Percentiles rank a stretch among this genome's conserved stretches.
These are phyloP conservation scores for Saccharomycopsis hybrid DNA, from an alignment of 1,139 yeast species.

Conservation along the genomic window DNA sequence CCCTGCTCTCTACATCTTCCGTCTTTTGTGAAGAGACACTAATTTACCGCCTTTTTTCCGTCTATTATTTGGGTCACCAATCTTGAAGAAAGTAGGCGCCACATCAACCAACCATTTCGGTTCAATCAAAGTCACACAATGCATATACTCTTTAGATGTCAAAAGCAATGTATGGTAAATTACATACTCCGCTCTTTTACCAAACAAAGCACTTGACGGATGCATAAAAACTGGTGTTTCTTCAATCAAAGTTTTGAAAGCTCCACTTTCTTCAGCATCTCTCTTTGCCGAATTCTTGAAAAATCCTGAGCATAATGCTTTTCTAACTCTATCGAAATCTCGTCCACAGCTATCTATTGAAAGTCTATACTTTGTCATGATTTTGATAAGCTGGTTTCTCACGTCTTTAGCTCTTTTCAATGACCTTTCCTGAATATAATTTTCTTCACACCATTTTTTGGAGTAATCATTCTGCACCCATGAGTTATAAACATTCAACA, in stretches of 20 bases:
- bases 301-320: conserved; percentile 78
- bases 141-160: conserved; percentile 90
- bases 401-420: conserved; percentile 76
- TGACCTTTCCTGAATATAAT: conserved; percentile 76
- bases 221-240: conserved; percentile 77
- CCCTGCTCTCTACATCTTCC: neutral
- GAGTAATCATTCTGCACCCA: conserved; percentile 65
- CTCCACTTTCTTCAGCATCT: conserved; percentile 54
- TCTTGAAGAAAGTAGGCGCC: conserved; percentile 81
- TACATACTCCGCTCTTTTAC: conserved; percentile 70
- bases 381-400: conserved; percentile 57
- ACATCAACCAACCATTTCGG: conserved; percentile 79
- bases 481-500: conserved; percentile 70
- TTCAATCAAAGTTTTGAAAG: conserved; percentile 72
- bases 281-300: conserved; percentile 80
- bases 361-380: conserved; percentile 52
- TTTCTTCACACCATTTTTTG: conserved; percentile 73
- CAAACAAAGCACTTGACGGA: conserved; percentile 79
- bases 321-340: conserved; percentile 56
- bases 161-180: conserved; percentile 76
- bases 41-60: conserved; percentile 5
- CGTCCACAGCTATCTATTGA: conserved; percentile 55
- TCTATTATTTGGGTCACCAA: conserved; percentile 15
- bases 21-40: neutral
- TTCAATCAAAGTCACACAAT: conserved; percentile 72